Evolutionary conservation across 768 basidiomycete genomes (phyloP).

Genomic region (Mycena epipterygia): DNA sequence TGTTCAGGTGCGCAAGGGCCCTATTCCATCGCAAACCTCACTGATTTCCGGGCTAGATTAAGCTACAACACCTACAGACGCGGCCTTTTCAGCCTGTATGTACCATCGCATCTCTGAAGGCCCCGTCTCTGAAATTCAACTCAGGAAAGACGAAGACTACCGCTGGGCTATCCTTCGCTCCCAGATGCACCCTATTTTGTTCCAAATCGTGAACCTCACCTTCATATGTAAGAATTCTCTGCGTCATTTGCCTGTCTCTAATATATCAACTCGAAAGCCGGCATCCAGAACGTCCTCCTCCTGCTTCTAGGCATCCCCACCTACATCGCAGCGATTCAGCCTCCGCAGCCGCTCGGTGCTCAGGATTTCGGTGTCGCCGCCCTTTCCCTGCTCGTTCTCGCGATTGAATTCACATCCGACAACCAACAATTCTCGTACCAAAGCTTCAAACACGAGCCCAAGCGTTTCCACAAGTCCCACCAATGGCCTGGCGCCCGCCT

Average conservation of each 20-base stretch:
- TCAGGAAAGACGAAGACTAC: constrained; percentile 89
- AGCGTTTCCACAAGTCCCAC: constrained; percentile 56
- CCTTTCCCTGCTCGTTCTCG: constrained; percentile 70
- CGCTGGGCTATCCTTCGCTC: constrained; percentile 87
- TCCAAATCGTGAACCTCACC: constrained; percentile 73
- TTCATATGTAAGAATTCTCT: constrained; percentile 70
- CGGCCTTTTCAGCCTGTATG: constrained; percentile 82
- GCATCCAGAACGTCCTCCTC: constrained; percentile 86
- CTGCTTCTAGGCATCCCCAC: constrained; percentile 77
- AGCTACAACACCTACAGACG: constrained; percentile 88
- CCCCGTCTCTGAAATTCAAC: constrained; percentile 2
- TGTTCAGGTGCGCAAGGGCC: constrained; percentile 60
- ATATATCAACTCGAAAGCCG: constrained; percentile 57
- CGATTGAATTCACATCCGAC: constrained; percentile 87
- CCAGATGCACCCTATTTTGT: constrained; percentile 65
- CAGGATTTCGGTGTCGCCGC: constrained; percentile 76
- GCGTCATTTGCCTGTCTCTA: neutral
- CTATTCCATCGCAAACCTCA: constrained; percentile 21
- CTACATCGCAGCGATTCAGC: constrained; percentile 66
- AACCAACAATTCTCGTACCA: constrained; percentile 93
- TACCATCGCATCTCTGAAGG: neutral
- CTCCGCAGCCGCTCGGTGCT: constrained; percentile 62
- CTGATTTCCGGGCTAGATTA: constrained; percentile 45
- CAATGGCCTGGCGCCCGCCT: constrained; percentile 79
- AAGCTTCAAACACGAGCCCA: constrained; percentile 74